A percentile compares a stretch with the other conserved stretches of the same genome.
These are phyloP conservation scores for Byssochlamys sp. DNA, from an alignment of 2,329 filamentous ascomycete species.

Conservation along the genomic window DNA sequence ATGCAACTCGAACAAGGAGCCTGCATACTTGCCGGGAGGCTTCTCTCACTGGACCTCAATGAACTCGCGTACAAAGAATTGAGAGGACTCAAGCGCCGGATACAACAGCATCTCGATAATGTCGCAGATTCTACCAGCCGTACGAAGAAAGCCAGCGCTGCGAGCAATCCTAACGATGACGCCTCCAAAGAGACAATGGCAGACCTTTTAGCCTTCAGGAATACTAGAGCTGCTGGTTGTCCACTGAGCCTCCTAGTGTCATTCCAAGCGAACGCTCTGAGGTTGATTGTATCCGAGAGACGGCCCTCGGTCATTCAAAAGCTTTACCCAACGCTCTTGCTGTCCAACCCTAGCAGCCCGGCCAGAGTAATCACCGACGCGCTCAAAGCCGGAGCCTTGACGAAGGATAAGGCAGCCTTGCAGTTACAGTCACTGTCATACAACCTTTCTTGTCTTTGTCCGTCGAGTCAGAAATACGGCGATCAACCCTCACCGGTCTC, in stretches of 20 bases:
- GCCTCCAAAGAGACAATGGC: slow-evolving; percentile 26
- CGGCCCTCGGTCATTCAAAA: slow-evolving; percentile 24
- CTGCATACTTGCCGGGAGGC: slow-evolving; percentile 33
- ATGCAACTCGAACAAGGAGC: slow-evolving; percentile 35
- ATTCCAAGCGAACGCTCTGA: slow-evolving; percentile 33
- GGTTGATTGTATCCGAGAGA: slow-evolving; percentile 26
- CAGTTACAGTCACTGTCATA: slow-evolving; percentile 38
- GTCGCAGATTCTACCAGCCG: background rate
- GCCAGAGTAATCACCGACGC: slow-evolving; percentile 30
- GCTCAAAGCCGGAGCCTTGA: slow-evolving; percentile 24
- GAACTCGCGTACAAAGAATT: slow-evolving; percentile 34
- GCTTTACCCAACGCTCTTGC: slow-evolving; percentile 19
- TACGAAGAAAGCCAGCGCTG: background rate
- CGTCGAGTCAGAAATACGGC: slow-evolving; percentile 11
- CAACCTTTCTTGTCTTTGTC: slow-evolving; percentile 27
- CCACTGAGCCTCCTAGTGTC: slow-evolving; percentile 26
- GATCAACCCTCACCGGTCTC: slow-evolving; percentile 8
- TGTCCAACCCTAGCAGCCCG: slow-evolving; percentile 29
- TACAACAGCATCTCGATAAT: slow-evolving; percentile 23
- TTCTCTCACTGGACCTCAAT: slow-evolving; percentile 31
- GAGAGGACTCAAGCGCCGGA: slow-evolving; percentile 27
- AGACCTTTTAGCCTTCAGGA: slow-evolving; percentile 27
- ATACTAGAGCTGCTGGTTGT: slow-evolving; percentile 16
- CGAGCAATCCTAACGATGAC: slow-evolving; percentile 16
- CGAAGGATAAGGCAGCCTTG: slow-evolving; percentile 31